These are phyloP conservation scores for Blepharisma stoltei DNA, from an alignment of 73 alveolate genomes.

Conservation along the genomic window DNA sequence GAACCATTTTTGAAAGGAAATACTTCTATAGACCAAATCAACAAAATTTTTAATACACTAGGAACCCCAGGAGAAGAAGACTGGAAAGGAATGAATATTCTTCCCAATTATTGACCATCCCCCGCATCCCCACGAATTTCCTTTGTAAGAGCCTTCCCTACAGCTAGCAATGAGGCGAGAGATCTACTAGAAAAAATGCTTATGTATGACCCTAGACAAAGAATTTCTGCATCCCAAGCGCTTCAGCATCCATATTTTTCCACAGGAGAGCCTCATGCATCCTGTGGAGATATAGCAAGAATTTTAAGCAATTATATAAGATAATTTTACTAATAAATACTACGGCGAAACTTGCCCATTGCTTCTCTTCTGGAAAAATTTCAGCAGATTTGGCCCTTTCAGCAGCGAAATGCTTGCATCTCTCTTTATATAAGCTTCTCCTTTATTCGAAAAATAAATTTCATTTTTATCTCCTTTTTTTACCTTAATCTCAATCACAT, in stretches of 20 bases:
- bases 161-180: slow-evolving; percentile 32
- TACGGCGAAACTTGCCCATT: too few relatives aligned
- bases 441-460: slow-evolving; percentile 34
- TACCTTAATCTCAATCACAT: slow-evolving; percentile 40
- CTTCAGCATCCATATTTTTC: slow-evolving; percentile 51
- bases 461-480: slow-evolving; percentile 27
- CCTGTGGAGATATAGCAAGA: slow-evolving; percentile 9
- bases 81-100: slow-evolving; percentile 68
- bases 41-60: slow-evolving; percentile 68
- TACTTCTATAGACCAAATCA: slow-evolving; percentile 45
- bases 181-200: slow-evolving; percentile 49
- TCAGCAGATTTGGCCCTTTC: slow-evolving; percentile 25
- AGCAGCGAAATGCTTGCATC: slow-evolving; percentile 33
- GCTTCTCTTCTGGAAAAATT: background rate
- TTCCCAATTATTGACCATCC: slow-evolving; percentile 53
- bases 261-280: background rate
- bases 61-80: slow-evolving; percentile 93
- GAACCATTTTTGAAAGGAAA: slow-evolving; percentile 45
- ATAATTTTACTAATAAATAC: too few relatives aligned
- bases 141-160: slow-evolving; percentile 40
- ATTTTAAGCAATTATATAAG: background rate
- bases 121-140: slow-evolving; percentile 29
- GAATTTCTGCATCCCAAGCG: slow-evolving; percentile 47
- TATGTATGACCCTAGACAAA: slow-evolving; percentile 38
- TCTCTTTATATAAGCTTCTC: slow-evolving; percentile 42